Evolutionary conservation across 2,329 filamentous ascomycete genomes (phyloP).

Genomic region (Chrysoporthe austroafricana): DNA sequence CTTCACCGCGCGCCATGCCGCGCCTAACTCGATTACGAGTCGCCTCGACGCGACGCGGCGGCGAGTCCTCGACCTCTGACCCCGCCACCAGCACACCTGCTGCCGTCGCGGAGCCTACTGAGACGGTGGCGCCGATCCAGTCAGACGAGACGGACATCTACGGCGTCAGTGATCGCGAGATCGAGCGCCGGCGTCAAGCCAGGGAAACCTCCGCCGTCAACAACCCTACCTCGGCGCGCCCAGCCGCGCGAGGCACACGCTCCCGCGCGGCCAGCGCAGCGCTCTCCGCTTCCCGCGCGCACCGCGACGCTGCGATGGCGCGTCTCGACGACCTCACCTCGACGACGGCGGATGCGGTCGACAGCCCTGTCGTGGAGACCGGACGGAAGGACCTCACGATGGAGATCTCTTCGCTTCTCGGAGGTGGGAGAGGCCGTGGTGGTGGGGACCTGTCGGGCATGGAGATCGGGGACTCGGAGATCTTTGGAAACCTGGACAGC

Average conservation of each 20-base stretch:
- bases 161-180: conserved; percentile 42
- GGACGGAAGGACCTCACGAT: conserved; percentile 43
- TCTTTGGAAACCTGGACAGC: conserved; percentile 48
- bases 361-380: conserved; percentile 36
- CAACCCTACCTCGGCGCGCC: conserved; percentile 23
- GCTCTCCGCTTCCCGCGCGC: conserved; percentile 34
- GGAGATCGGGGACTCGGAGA: conserved; percentile 51
- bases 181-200: conserved; percentile 22
- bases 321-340: conserved; percentile 41
- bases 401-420: conserved; percentile 29
- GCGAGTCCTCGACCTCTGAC: conserved; percentile 28
- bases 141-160: conserved; percentile 35
- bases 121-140: conserved; percentile 25
- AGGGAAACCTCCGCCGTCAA: conserved; percentile 32
- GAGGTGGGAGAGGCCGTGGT: conserved; percentile 22
- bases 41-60: conserved; percentile 31
- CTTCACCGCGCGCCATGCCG: conserved; percentile 33
- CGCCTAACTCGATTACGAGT: conserved; percentile 39
- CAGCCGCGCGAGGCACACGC: conserved; percentile 15
- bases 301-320: conserved; percentile 44
- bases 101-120: neutral
- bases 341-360: conserved; percentile 29
- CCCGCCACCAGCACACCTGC: conserved; percentile 15
- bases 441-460: conserved; percentile 50
- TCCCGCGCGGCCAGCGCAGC: conserved; percentile 28